Evolutionary conservation across 1,139 yeast genomes (phyloP), one percentile per base, ranked within the genome.

Genomic region (Zygotorulaspora mrakii): DNA sequence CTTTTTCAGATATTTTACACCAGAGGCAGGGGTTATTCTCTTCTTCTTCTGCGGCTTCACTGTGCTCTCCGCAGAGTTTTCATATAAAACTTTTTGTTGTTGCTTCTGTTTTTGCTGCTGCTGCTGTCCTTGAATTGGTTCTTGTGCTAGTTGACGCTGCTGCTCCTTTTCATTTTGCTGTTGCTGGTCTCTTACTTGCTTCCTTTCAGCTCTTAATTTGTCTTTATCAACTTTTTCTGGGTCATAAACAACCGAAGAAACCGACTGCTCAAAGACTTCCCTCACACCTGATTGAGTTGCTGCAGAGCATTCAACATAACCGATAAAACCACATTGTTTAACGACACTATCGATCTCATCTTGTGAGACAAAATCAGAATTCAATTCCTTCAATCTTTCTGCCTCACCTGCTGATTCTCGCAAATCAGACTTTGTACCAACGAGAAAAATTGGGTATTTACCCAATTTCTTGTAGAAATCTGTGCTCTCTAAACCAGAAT

Each of bases 281-380:
- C 82, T 81, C 39, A 82, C 88, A 17, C 96, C 96, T 45, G 73
- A 76, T 64, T 87, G 96, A 18, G 94, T 82, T 14, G 91, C 84
- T n/a, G 96, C 95, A 2, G 95, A 85, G 64, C 96, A 88, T 66
- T 88, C 96, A 49, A 84, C 69, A 62, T 87, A 84, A 45, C 76
- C 77, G 45, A 82, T 75, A 27, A 94, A 84, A 2, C 85, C 82
- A 40, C 82, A 68, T 26, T 83, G 88, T 53, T 76, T 73, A 21
- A 94, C 89, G 54, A 84, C 67, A 50, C 76, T 73, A 32, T 64
- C 62, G 24, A 91, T 95, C 55, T 85, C 87, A 17, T 74, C 70
- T 33, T 64, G 62, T 11, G 81, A 59, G 37, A 87, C 71, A 24
- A 94, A 94, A 45, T 73, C 73, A 68, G 40, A 26, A 31, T 82